Percentiles rank a stretch among this genome's conserved stretches.
These are phyloP conservation scores for Geosmithia morbida DNA, from an alignment of 2,329 filamentous ascomycete genomes.

Conservation along the genomic window DNA sequence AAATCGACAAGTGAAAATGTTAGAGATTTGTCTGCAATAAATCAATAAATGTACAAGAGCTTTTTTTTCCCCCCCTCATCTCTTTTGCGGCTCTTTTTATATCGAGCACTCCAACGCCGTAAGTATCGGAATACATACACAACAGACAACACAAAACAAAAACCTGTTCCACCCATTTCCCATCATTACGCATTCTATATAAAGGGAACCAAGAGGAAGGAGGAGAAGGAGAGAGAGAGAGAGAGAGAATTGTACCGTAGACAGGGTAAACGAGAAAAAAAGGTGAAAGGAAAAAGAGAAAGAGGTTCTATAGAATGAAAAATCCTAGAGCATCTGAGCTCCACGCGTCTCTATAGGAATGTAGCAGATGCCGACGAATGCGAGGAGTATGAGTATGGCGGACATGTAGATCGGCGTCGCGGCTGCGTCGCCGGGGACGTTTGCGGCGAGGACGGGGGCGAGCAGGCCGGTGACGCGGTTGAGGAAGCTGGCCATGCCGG, in stretches of 20 bases:
- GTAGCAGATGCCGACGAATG: slow-evolving; percentile 43
- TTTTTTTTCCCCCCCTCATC: too few relatives aligned
- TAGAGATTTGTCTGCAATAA: too few relatives aligned
- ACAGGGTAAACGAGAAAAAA: background rate
- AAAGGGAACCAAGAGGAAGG: background rate
- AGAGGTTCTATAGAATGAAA: too few relatives aligned
- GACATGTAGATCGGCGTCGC: slow-evolving; percentile 43
- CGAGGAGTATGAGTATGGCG: slow-evolving; percentile 38
- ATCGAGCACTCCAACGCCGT: too few relatives aligned
- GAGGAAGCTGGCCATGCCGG: slow-evolving; percentile 56
- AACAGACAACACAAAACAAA: too few relatives aligned
- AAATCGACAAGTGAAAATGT: too few relatives aligned
- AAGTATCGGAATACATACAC: too few relatives aligned
- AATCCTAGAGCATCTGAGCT: slow-evolving; percentile 40
- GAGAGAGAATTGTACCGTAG: too few relatives aligned
- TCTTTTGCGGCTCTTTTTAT: too few relatives aligned
- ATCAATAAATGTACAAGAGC: too few relatives aligned
- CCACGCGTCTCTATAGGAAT: slow-evolving; percentile 51
- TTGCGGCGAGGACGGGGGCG: slow-evolving; percentile 55
- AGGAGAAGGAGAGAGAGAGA: background rate
- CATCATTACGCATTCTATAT: background rate
- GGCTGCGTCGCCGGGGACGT: slow-evolving; percentile 40
- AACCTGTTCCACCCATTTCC: too few relatives aligned
- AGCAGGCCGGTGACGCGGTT: slow-evolving; percentile 54
- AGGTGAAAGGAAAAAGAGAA: background rate